These are phyloP conservation scores for Asclepias syriaca DNA, from an alignment of 257 asterid genomes.

Conservation along the genomic window DNA sequence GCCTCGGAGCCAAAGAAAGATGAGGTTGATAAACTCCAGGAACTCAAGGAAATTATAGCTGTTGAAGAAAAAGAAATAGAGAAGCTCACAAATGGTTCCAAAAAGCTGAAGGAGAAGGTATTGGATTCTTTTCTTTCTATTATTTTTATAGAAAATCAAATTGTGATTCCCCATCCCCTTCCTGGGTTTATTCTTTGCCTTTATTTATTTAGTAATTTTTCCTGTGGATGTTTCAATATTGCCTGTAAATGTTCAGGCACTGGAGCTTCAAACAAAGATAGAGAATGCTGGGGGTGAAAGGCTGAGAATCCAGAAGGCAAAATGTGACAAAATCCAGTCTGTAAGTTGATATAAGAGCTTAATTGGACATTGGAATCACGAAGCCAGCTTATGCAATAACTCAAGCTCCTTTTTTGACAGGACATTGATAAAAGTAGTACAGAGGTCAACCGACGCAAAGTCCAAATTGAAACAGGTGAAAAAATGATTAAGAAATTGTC, in stretches of 20 bases:
- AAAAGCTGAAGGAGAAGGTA: constrained; percentile 83
- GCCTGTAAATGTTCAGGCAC: constrained; percentile 36
- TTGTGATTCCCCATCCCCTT: background rate
- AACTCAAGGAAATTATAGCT: constrained; percentile 51
- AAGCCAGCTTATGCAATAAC: background rate
- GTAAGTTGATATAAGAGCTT: constrained; percentile 44
- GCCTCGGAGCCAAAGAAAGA: constrained; percentile 65
- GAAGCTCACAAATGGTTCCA: constrained; percentile 66
- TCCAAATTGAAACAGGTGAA: constrained; percentile 76
- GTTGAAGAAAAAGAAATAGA: constrained; percentile 77
- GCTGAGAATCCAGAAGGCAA: constrained; percentile 64
- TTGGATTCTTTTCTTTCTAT: background rate
- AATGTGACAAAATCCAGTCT: constrained; percentile 62
- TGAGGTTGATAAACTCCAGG: constrained; percentile 60
- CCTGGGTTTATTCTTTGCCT: background rate
- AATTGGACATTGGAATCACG: background rate
- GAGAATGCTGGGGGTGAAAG: constrained; percentile 98
- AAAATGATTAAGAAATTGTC: constrained; percentile 63
- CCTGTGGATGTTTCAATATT: constrained; percentile 5
- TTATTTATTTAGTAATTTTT: too few species aligned
- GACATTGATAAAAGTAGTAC: constrained; percentile 70
- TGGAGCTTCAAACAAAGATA: constrained; percentile 76
- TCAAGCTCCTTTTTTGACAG: constrained; percentile 30
- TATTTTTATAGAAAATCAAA: background rate
- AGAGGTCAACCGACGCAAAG: constrained; percentile 81